These are phyloP conservation scores for Tripterygium wilfordii DNA, from an alignment of 177 flowering plant species.

Conservation along the genomic window DNA sequence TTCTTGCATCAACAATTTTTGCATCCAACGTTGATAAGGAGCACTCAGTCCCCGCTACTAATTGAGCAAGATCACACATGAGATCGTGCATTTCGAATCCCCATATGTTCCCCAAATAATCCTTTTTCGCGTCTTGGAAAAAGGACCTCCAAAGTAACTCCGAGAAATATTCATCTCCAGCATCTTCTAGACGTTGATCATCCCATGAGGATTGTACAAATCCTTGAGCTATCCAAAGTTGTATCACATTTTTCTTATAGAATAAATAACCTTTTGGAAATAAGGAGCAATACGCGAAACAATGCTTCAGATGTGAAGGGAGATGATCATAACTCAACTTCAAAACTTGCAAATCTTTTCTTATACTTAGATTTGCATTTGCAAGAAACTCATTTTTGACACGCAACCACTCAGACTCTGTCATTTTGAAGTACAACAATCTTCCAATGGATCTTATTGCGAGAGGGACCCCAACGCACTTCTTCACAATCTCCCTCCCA, in stretches of 20 bases:
- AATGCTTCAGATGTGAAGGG: conserved; percentile 7
- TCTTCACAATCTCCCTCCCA: conserved; percentile 18
- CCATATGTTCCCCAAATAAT: background rate
- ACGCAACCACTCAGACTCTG: conserved; percentile 13
- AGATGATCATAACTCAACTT: conserved; percentile 11
- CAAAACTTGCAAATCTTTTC: conserved; percentile 6
- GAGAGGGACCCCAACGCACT: conserved; percentile 26
- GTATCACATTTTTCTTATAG: background rate
- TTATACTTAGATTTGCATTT: background rate
- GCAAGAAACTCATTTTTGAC: background rate
- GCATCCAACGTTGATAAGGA: no score
- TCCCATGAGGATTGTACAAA: background rate
- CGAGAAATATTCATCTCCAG: conserved; percentile 10
- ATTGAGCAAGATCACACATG: conserved; percentile 19
- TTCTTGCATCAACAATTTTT: no score
- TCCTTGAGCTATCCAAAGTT: conserved; percentile 18
- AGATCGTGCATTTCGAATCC: conserved; percentile 21
- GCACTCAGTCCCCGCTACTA: conserved; percentile 2
- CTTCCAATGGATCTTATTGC: conserved; percentile 17
- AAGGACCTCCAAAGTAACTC: conserved; percentile 8
- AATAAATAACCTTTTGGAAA: conserved; percentile 5
- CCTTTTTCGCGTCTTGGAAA: conserved; percentile 2
- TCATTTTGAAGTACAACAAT: conserved; percentile 2
- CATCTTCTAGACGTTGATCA: background rate
- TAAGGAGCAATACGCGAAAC: conserved; percentile 12